A percentile compares a stretch with the other conserved stretches of the same genome.
Conservation (phyloP, 345 rosid species). For the Raphanus sativus region DNA sequence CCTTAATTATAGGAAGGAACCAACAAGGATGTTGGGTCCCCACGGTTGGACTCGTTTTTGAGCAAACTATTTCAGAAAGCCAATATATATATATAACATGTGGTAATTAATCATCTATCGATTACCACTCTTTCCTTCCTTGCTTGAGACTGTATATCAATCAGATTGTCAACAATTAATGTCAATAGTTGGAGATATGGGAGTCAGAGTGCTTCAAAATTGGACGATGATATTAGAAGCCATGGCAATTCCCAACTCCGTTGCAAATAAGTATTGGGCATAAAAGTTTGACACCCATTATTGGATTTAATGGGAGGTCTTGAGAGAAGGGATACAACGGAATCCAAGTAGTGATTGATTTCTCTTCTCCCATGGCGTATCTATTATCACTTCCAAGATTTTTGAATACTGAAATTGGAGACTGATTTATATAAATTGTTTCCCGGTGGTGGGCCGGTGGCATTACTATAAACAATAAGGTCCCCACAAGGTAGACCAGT, state of each 20-base stretch:
- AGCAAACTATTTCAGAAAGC: neutral
- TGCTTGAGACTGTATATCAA: neutral
- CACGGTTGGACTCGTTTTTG: neutral
- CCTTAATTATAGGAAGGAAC: neutral
- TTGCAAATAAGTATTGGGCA: neutral
- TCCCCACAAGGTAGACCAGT: no score
- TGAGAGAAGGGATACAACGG: no score
- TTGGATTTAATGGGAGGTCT: no score
- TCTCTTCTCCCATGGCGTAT: no score
- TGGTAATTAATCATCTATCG: neutral
- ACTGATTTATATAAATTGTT: no score
- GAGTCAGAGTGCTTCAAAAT: neutral
- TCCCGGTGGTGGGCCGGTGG: no score
- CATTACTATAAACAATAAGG: no score
- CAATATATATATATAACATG: neutral
- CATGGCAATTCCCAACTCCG: constrained; percentile 8
- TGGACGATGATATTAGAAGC: neutral
- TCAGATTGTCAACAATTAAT: neutral
- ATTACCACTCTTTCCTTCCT: neutral
- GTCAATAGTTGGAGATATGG: neutral
- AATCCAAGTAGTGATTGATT: no score
- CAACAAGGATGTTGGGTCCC: neutral
- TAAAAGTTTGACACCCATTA: constrained; percentile 15
- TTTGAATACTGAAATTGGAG: no score
- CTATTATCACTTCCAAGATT: no score